A percentile compares a stretch with the other conserved stretches of the same genome.
These are phyloP conservation scores for Escovopsis sp. DNA, from an alignment of 2,329 filamentous ascomycete species.

Conservation along the genomic window DNA sequence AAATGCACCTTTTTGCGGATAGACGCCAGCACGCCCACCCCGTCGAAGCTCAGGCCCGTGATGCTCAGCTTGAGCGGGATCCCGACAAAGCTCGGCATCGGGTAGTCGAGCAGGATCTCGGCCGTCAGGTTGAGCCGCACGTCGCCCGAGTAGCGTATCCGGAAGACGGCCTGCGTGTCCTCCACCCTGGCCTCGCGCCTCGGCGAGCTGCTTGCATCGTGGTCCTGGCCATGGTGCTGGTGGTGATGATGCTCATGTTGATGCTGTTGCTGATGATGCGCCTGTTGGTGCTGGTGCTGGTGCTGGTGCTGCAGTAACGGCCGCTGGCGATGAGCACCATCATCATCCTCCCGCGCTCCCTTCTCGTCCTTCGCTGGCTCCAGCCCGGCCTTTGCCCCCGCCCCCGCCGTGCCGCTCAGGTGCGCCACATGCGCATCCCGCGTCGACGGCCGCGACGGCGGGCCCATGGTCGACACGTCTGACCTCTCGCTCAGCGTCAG, in stretches of 20 bases:
- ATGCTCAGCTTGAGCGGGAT: slow-evolving; percentile 91
- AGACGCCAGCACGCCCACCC: slow-evolving; percentile 80
- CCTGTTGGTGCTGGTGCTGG: too few species aligned
- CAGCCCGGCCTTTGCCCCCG: background rate
- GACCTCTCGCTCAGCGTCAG: slow-evolving; percentile 39
- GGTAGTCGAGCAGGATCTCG: slow-evolving; percentile 92
- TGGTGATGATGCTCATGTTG: too few species aligned
- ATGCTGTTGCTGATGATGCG: too few species aligned
- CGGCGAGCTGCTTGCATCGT: background rate
- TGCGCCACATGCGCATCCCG: slow-evolving; percentile 29
- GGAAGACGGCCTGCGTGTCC: slow-evolving; percentile 84
- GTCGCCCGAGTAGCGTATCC: slow-evolving; percentile 78
- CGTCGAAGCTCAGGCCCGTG: slow-evolving; percentile 88
- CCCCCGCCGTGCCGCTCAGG: slow-evolving; percentile 21
- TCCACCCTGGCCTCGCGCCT: slow-evolving; percentile 63
- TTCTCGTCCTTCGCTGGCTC: too few species aligned
- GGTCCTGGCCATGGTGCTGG: too few species aligned
- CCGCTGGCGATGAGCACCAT: slow-evolving; percentile 6
- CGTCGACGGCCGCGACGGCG: slow-evolving; percentile 44
- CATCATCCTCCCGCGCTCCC: slow-evolving; percentile 14
- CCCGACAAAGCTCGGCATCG: slow-evolving; percentile 94
- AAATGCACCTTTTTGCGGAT: slow-evolving; percentile 83
- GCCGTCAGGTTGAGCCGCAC: slow-evolving; percentile 79
- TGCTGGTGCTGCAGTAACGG: background rate
- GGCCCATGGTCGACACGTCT: slow-evolving; percentile 46